Base-by-base conservation (phyloP, 805 yeast species). In the Pichia deserticola region DNA sequence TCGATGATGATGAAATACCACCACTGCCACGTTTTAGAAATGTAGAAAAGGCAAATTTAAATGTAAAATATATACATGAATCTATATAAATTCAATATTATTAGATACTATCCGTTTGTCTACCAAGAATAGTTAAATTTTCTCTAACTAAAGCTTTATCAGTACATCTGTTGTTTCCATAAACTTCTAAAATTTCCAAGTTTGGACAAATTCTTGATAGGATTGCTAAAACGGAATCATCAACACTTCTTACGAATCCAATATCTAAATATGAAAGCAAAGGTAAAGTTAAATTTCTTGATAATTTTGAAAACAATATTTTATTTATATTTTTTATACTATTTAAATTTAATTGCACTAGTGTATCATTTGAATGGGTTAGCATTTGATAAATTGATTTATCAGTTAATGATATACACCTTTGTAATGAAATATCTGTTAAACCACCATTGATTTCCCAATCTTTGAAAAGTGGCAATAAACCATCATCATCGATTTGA, bases 201-300 rank as follows among this genome's bases (percentile, higher is more conserved):
- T 77, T 77, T 0, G 81, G 76, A 54, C 93, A 86, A 10, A 76
- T 73, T 30, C 74, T 66, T 3, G 85, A 75, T 25, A 89, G 57
- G 32, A 75, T 59, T 29, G 76, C 77, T n/a, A 90, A 63, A 0
- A 80, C 75, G 20, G 73, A 75, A 64, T 92, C 88, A 60, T 89
- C 89, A 11, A 88, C 76, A 25, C 80, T 71, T 38, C 95, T 71
- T 3, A 89, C 86, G 66, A 92, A 92, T 0, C 97, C 95, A 12
- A 82, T 61, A 63, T 92, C 93, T 15, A 87, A 57, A 35, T 79
- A 75, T 0, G 88, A 79, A 40, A 92, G 67, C 32, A 82, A 74
- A 1, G 89, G 86, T 41, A 81, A 70, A 12, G 62, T 52, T 25
- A 60, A 66, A 61, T 53, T 67, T 48, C 79, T 76, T 45, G 69